These are phyloP conservation scores for Escallonia herrerae DNA, from an alignment of 129 eudicot genomes.

Conservation along the genomic window DNA sequence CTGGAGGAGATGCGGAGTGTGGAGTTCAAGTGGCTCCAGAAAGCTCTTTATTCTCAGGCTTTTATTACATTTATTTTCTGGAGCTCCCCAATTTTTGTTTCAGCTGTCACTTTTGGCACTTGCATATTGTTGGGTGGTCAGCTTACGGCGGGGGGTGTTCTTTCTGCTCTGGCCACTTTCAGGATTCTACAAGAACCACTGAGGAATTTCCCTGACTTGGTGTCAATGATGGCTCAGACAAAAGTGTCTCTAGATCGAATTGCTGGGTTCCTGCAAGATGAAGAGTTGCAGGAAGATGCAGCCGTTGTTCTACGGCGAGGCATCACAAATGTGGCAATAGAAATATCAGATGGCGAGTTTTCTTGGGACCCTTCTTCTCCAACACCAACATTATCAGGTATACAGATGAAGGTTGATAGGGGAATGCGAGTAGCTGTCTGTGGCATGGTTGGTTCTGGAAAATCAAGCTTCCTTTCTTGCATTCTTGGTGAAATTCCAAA, in stretches of 20 bases:
- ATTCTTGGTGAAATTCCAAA: conserved; percentile 96
- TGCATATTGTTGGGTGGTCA: conserved; percentile 58
- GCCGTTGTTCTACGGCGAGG: conserved; percentile 51
- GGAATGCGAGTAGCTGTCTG: conserved; percentile 95
- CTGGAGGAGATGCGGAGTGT: conserved; percentile 72
- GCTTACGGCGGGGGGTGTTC: conserved; percentile 88
- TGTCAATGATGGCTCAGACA: conserved; percentile 91
- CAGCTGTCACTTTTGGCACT: conserved; percentile 86
- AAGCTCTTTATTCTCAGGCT: conserved; percentile 84
- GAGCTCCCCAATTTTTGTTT: conserved; percentile 92
- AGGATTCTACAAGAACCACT: conserved; percentile 91
- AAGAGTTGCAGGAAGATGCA: conserved; percentile 81
- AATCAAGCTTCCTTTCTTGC: conserved; percentile 86
- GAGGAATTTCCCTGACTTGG: conserved; percentile 83
- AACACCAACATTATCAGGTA: conserved; percentile 55
- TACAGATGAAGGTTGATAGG: conserved; percentile 54
- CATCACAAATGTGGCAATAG: conserved; percentile 59
- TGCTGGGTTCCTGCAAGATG: conserved; percentile 58
- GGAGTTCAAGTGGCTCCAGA: conserved; percentile 73
- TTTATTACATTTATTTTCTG: conserved; percentile 81
- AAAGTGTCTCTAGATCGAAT: conserved; percentile 92
- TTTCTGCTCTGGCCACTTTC: conserved; percentile 89
- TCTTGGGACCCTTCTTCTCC: conserved; percentile 65
- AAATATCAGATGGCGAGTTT: conserved; percentile 68
- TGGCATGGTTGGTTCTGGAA: conserved; percentile 89